Conservation (phyloP, 441 rosid species). For the Corymbia citriodora region DNA sequence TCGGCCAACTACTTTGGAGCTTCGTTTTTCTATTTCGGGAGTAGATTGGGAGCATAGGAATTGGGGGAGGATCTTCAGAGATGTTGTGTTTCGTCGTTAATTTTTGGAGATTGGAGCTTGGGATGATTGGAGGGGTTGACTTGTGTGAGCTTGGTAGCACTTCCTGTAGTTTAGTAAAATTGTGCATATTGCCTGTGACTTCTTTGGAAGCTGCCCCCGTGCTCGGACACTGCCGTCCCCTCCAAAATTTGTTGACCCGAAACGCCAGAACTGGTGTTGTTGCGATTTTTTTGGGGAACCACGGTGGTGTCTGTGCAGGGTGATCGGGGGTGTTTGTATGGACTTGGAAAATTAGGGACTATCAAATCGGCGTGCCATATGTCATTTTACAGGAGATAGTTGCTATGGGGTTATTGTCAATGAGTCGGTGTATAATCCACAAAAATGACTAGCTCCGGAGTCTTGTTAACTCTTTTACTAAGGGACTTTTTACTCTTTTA, state of each 20-base stretch:
- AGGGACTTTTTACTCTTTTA: neutral
- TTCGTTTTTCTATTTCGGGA: neutral
- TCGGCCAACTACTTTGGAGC: neutral
- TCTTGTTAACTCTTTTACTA: neutral
- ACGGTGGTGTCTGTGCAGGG: neutral
- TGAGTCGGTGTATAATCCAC: neutral
- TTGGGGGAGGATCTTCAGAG: neutral
- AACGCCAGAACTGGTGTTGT: neutral
- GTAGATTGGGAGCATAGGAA: neutral
- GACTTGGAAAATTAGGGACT: neutral
- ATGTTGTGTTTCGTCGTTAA: neutral
- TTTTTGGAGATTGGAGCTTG: neutral
- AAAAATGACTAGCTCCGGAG: neutral
- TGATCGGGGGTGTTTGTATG: neutral
- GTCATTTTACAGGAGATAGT: neutral
- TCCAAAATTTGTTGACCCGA: neutral
- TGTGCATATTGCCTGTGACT: neutral
- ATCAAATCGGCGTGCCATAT: neutral
- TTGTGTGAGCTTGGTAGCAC: neutral
- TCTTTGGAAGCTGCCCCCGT: neutral
- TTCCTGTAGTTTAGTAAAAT: neutral
- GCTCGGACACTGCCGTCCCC: neutral
- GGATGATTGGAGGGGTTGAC: neutral
- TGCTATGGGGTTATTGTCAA: neutral
- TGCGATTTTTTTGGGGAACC: neutral